Base-by-base conservation (phyloP, 139 green algal species). In the Monoraphidium neglectum region DNA sequence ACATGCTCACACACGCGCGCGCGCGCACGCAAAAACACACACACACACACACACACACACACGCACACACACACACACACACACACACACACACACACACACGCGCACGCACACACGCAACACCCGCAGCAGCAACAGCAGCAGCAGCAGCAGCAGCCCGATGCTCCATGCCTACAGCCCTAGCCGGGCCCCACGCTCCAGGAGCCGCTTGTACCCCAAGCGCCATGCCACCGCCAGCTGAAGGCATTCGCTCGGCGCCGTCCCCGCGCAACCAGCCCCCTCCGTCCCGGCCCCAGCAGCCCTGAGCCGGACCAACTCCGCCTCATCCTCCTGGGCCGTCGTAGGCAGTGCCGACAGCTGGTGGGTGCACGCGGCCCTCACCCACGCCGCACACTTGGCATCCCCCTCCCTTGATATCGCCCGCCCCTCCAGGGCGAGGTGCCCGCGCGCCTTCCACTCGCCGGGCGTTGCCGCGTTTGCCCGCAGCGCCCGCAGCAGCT, bases 401-500 rank as follows among this genome's bases (percentile, higher is more conserved):
- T 89, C 82, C 68, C 74, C 77, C 37, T 21, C 36, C 0, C 30
- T 13, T 32, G 47, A 71, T 28, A 89, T 71, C 24, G 62, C 37
- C 18, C 35, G 40, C 24, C 78, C 82, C 10, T 63, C 28, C 1
- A 82, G 60, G 18, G 77, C 74, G 1, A 65, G 70, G 73, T 74
- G 79, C 13, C 68, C 70, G 32, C 1, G 30, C 3, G 37, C 21
- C 43, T 47, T 75, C 26, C 51, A 33, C 77, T 70, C 72, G 15
- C 40, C 28, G 35, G 80, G 24, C 4, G 24, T 71, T 1, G 81
- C 77, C 35, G 65, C 62, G 13, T 40, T 59, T 37, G 75, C 63
- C 46, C 87, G 80, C 24, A 91, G 74, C 38, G 76, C 77, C 23
- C 63, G 30, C 87, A 94, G 79, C 57, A 94, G 79, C 33, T 79